A percentile compares a stretch with the other conserved stretches of the same genome.
Evolutionary conservation across 2,329 filamentous ascomycete genomes (phyloP).

Genomic region (Neopestalotiopsis sp.): DNA sequence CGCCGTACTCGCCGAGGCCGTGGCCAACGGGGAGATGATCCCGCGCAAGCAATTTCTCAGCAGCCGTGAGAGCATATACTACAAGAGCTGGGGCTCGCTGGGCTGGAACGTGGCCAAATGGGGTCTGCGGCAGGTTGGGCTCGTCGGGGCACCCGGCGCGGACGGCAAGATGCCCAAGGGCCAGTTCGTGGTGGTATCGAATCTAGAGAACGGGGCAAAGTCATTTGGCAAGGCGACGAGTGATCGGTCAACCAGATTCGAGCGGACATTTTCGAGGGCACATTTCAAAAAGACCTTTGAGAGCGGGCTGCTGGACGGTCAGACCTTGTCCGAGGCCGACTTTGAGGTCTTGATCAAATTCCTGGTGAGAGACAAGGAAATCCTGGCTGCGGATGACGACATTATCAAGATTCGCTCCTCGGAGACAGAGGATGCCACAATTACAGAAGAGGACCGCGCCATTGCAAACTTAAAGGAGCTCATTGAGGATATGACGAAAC

Average conservation of each 20-base stretch:
- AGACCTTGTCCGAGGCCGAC: constrained; percentile 65
- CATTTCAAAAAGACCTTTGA: constrained; percentile 67
- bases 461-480: constrained; percentile 85
- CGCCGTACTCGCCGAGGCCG: constrained; percentile 76
- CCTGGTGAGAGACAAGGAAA: constrained; percentile 68
- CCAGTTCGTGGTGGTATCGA: constrained; percentile 69
- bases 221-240: constrained; percentile 52
- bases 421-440: constrained; percentile 43
- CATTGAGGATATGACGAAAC: constrained; percentile 73
- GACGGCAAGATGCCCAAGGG: constrained; percentile 62
- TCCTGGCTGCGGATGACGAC: constrained; percentile 64
- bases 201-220: constrained; percentile 64
- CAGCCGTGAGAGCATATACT: constrained; percentile 73
- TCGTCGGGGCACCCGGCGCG: constrained; percentile 35
- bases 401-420: constrained; percentile 75
- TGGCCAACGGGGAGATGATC: constrained; percentile 72
- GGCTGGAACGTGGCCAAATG: constrained; percentile 55
- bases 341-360: constrained; percentile 73
- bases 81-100: constrained; percentile 71
- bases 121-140: constrained; percentile 30
- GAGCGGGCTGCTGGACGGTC: constrained; percentile 49
- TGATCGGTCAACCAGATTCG: constrained; percentile 56
- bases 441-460: constrained; percentile 79
- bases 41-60: constrained; percentile 71
- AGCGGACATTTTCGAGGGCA: constrained; percentile 70